Evolutionary conservation across 192 early-diverging fungal species (phyloP).

Genomic region (Diversispora epigaea): DNA sequence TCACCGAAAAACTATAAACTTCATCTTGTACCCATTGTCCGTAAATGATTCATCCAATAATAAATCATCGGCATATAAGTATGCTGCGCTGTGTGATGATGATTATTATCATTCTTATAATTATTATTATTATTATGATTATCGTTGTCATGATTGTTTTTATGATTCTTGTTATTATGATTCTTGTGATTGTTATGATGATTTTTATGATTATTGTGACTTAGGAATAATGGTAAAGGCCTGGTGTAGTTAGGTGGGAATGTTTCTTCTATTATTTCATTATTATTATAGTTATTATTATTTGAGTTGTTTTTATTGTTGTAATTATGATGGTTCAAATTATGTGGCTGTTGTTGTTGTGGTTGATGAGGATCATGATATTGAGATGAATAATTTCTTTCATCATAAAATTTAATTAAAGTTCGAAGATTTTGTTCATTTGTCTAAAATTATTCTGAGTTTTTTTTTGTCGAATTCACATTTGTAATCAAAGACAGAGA

Average conservation of each 20-base stretch:
- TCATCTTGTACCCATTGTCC: slow-evolving; percentile 62
- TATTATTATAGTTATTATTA: too few species aligned
- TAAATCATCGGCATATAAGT: slow-evolving; percentile 36
- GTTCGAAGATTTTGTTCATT: slow-evolving; percentile 67
- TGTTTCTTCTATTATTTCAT: too few species aligned
- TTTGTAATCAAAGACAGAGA: too few species aligned
- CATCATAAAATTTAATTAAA: slow-evolving; percentile 63
- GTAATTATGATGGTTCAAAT: slow-evolving; percentile 5
- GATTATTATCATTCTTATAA: too few species aligned
- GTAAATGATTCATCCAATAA: slow-evolving; percentile 61
- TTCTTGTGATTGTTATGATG: too few species aligned
- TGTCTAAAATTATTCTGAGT: slow-evolving; percentile 37
- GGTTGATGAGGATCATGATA: slow-evolving; percentile 10
- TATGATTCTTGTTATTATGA: too few species aligned
- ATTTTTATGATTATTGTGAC: not conserved
- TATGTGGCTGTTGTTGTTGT: too few species aligned
- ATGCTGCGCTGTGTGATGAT: too few species aligned
- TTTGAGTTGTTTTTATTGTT: slow-evolving; percentile 20
- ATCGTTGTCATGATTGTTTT: too few species aligned
- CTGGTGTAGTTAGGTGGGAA: slow-evolving; percentile 9
- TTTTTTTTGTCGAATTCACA: too few species aligned
- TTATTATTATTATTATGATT: too few species aligned
- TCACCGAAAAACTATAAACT: slow-evolving; percentile 42
- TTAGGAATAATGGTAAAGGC: slow-evolving; percentile 7
- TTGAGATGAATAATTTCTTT: slow-evolving; percentile 44